Evolutionary conservation across 2,329 filamentous ascomycete genomes (phyloP), one percentile per base, ranked within the genome.

Genomic region (Daldinia sp.): DNA sequence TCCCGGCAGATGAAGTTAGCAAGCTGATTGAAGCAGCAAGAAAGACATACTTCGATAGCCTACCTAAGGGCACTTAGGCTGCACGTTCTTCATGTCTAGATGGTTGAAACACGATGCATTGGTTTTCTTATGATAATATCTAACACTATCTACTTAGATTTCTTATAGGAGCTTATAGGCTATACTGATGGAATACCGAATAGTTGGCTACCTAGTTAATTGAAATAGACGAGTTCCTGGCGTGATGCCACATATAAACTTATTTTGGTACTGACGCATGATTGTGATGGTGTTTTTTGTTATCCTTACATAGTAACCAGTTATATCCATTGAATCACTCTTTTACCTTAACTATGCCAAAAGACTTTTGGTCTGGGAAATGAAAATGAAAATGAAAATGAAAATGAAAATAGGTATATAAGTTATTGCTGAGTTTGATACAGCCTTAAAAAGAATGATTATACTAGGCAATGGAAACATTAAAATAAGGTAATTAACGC

Each of bases 1-100:
- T 90, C 39, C 82, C 85, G n/a, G 78, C 83, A 0, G 74, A 71
- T 0, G 82, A 82, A 64, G 83, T 90, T 23, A 88, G 82, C 76
- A 80, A 76, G 35, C 81, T 90, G 11, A 83, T 90, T 58, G 81
- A 87, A 52, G 79, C 80, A 29, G 85, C 83, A 0, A 76, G 78
- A 54, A 71, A 79, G 62, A 71, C 76, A 2, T 88, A 87, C 66
- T 80, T 79, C 57, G 73, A 75, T 6, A 61, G 58, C 29, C 63
- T 73, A 7, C 52, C 68, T 4, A 66, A 66, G 41, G 59, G 13
- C 27, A 4, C 27, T 11, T 56, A 35, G 27, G 9, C 11, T 13
- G 3, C 17, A n/a, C 15, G 41, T 13, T n/a, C 10, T 45, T 23
- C 21, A 23, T 23, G 19, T 17, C 15, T 19, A 41, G 7, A 23